Evolutionary conservation across 2,329 filamentous ascomycete genomes (phyloP).

Genomic region (Zarea fungicola): DNA sequence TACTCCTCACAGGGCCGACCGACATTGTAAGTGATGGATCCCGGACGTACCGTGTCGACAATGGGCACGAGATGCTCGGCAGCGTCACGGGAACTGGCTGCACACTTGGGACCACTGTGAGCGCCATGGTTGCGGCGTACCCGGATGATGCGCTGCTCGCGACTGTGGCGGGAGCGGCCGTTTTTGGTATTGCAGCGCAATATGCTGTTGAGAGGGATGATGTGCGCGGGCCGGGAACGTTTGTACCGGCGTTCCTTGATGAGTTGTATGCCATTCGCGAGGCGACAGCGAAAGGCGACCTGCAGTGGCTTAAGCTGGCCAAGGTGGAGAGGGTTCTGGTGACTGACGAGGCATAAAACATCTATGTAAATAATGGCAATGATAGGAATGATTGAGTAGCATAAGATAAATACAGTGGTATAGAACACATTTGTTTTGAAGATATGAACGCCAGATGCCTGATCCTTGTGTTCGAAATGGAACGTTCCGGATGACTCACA

Average conservation of each 20-base stretch:
- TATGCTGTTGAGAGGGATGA: slow-evolving; percentile 56
- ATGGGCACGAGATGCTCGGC: slow-evolving; percentile 69
- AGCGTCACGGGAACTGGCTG: slow-evolving; percentile 78
- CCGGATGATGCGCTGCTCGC: slow-evolving; percentile 63
- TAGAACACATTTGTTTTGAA: no score
- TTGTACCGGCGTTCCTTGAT: slow-evolving; percentile 81
- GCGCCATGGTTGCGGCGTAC: slow-evolving; percentile 64
- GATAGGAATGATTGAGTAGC: neutral
- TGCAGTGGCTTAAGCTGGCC: slow-evolving; percentile 47
- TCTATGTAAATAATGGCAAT: neutral
- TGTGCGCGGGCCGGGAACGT: slow-evolving; percentile 77
- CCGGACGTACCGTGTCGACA: slow-evolving; percentile 62
- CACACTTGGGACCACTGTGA: slow-evolving; percentile 75
- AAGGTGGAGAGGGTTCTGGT: slow-evolving; percentile 39
- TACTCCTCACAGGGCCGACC: slow-evolving; percentile 74
- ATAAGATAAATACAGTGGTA: neutral
- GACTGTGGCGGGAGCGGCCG: slow-evolving; percentile 64
- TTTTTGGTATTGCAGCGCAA: slow-evolving; percentile 74
- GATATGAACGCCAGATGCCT: no score
- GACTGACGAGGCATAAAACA: slow-evolving; percentile 17
- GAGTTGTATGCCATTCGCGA: slow-evolving; percentile 50
- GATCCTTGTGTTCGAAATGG: no score
- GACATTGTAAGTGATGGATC: slow-evolving; percentile 75
- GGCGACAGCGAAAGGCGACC: slow-evolving; percentile 42
- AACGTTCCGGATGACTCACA: no score